Percentiles rank a stretch among this genome's conserved stretches.
These are phyloP conservation scores for Cladosporium sp. DNA, from an alignment of 2,329 filamentous ascomycete genomes.

Conservation along the genomic window DNA sequence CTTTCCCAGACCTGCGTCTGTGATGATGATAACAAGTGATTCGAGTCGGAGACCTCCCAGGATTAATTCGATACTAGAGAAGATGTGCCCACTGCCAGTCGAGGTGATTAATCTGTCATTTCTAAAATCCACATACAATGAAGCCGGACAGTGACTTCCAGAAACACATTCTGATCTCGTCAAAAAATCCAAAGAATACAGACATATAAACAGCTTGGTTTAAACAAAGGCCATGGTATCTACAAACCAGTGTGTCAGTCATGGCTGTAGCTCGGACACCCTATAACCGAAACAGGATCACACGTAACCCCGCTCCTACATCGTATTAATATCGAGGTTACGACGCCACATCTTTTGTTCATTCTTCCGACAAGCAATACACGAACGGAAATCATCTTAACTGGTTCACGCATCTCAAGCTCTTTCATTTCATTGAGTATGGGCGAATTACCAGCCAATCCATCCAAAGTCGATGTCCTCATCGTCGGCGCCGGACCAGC, in stretches of 20 bases:
- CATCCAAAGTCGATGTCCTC: slow-evolving; percentile 28
- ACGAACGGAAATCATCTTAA: not conserved
- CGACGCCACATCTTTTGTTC: not conserved
- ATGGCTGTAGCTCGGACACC: not conserved
- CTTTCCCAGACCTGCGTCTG: not conserved
- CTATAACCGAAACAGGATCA: not conserved
- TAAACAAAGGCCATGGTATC: not conserved
- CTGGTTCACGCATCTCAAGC: not conserved
- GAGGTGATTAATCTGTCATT: too few relatives aligned
- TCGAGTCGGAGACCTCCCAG: not conserved
- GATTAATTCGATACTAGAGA: not conserved
- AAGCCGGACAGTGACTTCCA: not conserved
- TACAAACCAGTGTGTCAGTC: not conserved
- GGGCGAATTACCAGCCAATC: not conserved
- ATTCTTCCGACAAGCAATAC: not conserved
- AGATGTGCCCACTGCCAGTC: too few relatives aligned
- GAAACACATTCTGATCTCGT: not conserved
- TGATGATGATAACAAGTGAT: not conserved
- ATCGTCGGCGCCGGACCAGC: slow-evolving; percentile 29
- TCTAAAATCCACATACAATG: too few relatives aligned
- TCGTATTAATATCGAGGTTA: not conserved
- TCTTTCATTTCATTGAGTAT: not conserved
- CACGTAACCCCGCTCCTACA: not conserved
- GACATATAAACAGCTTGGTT: not conserved
- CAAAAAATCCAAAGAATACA: too few relatives aligned